Percentiles rank a stretch among this genome's conserved stretches.
Evolutionary conservation across 495 filamentous ascomycete genomes (phyloP).

Genomic region (Neurospora intermedia): DNA sequence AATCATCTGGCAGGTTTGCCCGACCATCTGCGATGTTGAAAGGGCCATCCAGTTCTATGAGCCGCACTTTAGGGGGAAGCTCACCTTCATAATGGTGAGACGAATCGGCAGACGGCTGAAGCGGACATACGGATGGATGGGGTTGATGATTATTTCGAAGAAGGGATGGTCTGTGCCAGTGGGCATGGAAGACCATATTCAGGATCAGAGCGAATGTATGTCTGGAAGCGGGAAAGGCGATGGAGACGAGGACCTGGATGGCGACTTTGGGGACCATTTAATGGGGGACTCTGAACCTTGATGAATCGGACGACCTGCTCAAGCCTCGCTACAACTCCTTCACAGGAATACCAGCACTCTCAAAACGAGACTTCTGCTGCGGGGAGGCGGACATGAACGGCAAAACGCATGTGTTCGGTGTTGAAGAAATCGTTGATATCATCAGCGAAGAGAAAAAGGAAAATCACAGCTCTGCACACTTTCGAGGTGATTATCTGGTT

Average conservation of each 20-base stretch:
- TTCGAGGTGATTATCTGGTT: background rate
- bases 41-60: conserved; percentile 41
- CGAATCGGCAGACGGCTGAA: conserved; percentile 8
- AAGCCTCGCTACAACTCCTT: background rate
- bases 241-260: no score
- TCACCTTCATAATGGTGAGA: conserved; percentile 6
- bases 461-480: background rate
- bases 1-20: conserved; percentile 41
- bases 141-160: conserved; percentile 8
- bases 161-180: background rate
- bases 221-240: no score
- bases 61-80: conserved; percentile 24
- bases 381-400: background rate
- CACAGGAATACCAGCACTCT: background rate
- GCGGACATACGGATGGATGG: conserved; percentile 11
- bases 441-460: background rate
- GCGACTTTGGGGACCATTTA: no score
- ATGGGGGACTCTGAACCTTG: no score
- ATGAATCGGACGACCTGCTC: no score
- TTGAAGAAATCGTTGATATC: background rate
- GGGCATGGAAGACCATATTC: background rate
- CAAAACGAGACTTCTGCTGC: background rate
- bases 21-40: conserved; percentile 22
- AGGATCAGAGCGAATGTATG: no score
- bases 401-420: background rate